A percentile compares a stretch with the other conserved stretches of the same genome.
These are phyloP conservation scores for Pseudogymnoascus sp. DNA, from an alignment of 2,329 filamentous ascomycete genomes.

Conservation along the genomic window DNA sequence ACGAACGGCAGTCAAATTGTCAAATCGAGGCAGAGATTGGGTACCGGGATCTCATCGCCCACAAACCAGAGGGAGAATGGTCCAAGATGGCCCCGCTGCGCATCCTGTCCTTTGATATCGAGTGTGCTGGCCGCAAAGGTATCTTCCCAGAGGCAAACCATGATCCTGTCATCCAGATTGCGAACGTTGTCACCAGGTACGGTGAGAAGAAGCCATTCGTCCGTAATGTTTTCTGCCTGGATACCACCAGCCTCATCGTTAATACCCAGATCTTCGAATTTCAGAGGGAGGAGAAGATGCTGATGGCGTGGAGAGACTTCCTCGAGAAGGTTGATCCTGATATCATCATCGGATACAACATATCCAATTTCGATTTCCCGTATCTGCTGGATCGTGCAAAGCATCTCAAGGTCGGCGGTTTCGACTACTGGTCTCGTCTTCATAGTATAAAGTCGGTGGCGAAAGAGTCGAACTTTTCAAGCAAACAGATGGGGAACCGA, in stretches of 20 bases:
- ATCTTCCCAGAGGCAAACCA: constrained; percentile 89
- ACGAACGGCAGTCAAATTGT: constrained; percentile 77
- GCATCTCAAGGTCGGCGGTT: constrained; percentile 69
- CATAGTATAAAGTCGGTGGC: constrained; percentile 61
- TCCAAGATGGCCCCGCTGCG: constrained; percentile 94
- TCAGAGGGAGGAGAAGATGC: constrained; percentile 74
- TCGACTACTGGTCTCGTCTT: constrained; percentile 82
- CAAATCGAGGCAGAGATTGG: constrained; percentile 88
- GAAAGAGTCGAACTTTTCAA: constrained; percentile 80
- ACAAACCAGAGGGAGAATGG: constrained; percentile 88
- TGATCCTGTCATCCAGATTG: constrained; percentile 96
- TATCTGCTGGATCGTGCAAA: constrained; percentile 85
- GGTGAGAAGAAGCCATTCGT: constrained; percentile 95
- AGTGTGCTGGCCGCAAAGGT: constrained; percentile 94
- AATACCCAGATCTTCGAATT: constrained; percentile 89
- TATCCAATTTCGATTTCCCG: constrained; percentile 95
- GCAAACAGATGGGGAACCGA: constrained; percentile 96
- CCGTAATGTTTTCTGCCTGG: constrained; percentile 90
- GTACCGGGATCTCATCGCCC: constrained; percentile 76
- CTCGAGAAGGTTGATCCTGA: constrained; percentile 86
- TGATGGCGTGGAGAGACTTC: constrained; percentile 88
- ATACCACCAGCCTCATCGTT: constrained; percentile 86
- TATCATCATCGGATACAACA: constrained; percentile 98
- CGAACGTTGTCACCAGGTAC: constrained; percentile 88
- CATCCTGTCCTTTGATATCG: constrained; percentile 94